These are phyloP conservation scores for Hypoxylon sp. DNA, from an alignment of 2,329 filamentous ascomycete species.

Conservation along the genomic window DNA sequence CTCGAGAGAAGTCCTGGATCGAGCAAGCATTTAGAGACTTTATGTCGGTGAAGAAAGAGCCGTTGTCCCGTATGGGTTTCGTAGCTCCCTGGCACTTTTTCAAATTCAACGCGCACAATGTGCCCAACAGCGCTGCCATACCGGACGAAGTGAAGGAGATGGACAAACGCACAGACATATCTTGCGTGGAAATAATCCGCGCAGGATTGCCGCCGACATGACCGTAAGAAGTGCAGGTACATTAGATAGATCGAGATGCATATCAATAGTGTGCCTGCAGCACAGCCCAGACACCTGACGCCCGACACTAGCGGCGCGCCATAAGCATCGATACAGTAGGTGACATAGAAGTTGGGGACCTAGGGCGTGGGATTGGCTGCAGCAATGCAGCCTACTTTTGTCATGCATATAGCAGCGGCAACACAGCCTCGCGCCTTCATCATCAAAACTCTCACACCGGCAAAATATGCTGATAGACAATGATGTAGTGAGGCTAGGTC, in stretches of 20 bases:
- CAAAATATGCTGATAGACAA: neutral
- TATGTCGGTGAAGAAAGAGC: neutral
- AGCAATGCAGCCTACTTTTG: neutral
- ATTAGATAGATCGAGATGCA: neutral
- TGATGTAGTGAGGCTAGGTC: slow-evolving; percentile 1
- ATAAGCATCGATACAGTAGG: neutral
- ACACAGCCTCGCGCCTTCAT: neutral
- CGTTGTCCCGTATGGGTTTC: neutral
- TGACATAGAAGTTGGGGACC: neutral
- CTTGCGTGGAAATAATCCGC: neutral
- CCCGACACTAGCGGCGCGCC: neutral
- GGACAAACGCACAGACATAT: neutral
- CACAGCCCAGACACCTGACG: neutral
- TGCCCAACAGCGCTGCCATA: neutral
- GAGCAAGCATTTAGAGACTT: neutral
- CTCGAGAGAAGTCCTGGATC: neutral
- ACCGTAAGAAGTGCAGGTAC: too few species aligned
- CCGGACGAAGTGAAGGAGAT: neutral
- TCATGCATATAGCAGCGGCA: neutral
- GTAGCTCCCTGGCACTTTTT: neutral
- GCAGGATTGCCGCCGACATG: neutral
- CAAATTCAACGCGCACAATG: neutral
- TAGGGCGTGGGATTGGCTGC: neutral
- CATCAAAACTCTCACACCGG: neutral
- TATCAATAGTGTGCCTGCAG: neutral